Conservation (phyloP, 495 filamentous ascomycete genomes). For the Penicillium turbatum region DNA sequence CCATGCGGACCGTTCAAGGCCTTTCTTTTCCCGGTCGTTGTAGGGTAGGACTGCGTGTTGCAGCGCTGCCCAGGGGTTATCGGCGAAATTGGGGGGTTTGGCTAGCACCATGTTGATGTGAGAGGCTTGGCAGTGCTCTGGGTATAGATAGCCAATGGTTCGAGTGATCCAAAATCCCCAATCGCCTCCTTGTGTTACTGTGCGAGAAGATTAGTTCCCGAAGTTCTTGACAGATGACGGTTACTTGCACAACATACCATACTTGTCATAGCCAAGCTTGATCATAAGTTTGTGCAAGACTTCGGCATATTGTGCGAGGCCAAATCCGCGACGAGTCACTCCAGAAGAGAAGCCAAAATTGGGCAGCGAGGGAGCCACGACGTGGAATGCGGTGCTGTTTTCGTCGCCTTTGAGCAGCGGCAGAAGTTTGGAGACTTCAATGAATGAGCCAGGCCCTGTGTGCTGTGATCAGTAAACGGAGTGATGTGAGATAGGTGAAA, state of each 20-base stretch:
- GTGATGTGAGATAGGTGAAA: not conserved
- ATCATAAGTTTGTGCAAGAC: constrained; percentile 63
- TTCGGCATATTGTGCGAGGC: constrained; percentile 57
- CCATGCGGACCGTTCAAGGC: constrained; percentile 46
- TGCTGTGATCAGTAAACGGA: not conserved
- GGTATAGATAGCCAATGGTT: constrained; percentile 52
- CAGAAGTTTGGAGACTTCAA: constrained; percentile 37
- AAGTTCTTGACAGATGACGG: not conserved
- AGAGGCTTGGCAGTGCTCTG: constrained; percentile 52
- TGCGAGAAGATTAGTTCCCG: not conserved
- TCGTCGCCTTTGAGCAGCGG: constrained; percentile 24
- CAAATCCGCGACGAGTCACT: constrained; percentile 46
- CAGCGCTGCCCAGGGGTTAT: constrained; percentile 20
- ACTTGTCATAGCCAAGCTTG: constrained; percentile 59
- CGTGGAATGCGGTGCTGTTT: constrained; percentile 34
- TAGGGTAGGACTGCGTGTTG: constrained; percentile 25
- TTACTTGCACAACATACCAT: constrained; percentile 38
- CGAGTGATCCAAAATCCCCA: constrained; percentile 64
- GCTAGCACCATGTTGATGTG: constrained; percentile 61
- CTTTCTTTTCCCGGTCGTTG: constrained; percentile 32
- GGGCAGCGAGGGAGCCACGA: constrained; percentile 43
- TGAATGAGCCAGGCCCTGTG: constrained; percentile 37
- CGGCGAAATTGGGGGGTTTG: constrained; percentile 19
- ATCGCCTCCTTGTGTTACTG: constrained; percentile 62
- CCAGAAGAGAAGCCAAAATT: constrained; percentile 42